Evolutionary conservation across 2,329 filamentous ascomycete genomes (phyloP), one percentile per base, ranked within the genome.

Genomic region (Dactylella cylindrospora): DNA sequence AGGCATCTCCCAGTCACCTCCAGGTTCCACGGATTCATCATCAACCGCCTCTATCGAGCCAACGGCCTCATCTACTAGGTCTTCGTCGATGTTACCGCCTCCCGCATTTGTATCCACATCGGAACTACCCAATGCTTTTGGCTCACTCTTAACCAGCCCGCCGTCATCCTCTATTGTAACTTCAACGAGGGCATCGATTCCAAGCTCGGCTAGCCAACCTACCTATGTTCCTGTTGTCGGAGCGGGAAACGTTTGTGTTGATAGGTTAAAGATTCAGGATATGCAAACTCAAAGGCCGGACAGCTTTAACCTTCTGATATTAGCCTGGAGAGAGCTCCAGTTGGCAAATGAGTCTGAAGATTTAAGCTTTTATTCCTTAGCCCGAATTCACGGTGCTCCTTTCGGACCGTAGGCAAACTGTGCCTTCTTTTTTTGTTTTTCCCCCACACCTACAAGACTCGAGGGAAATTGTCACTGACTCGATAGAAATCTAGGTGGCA

Each of bases 241-340:
- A 15, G 41, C 49, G 2, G 57, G 51, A 19, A 50, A 47, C 4
- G 28, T 23, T 9, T 62, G 57, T 25, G 57, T 62, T 28, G 57
- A 62, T 25, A 62, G 57, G 33, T 19, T 62, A 39, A 62, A 50
- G 10, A 45, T 62, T 35, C 43, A 62, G 17, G 44, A 54, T 40
- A 62, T 62, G 57, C 49, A 62, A 13, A 22, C 25, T 2, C 35
- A 50, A 28, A 38, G 29, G 20, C 57, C 57, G 7, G 49, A 62
- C 25, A 62, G 49, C 36, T 54, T 66, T 47, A 68, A 68, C 32
- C 66, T 68, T 28, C 65, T 67, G n/a, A 49, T 66, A 15, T 29
- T 67, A 8, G 67, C 41, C 17, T 57, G 66, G 65, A 46, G 43
- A 20, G 53, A 59, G 9, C 60, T 68, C 43, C 59, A 65, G 47